Evolutionary conservation across 495 filamentous ascomycete species (phyloP), one percentile per base, ranked within the genome.

Genomic region (Lasiosphaeria hispida): DNA sequence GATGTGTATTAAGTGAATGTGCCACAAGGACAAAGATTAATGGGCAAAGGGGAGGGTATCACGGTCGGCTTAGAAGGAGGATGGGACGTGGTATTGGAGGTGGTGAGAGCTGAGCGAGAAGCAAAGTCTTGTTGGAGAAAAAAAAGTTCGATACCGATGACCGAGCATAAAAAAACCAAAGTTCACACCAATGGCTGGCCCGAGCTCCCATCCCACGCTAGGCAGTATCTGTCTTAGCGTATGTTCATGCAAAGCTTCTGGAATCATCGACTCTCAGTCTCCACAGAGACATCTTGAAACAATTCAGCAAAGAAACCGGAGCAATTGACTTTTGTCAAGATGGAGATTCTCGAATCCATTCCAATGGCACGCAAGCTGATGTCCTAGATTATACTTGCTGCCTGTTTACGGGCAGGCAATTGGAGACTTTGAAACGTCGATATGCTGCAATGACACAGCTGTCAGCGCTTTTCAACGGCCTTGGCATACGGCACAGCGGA

Each of bases 241-340:
- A 34, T 55, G 49, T 14, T 8, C 19, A 55, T 61, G 50, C 36
- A 57, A 59, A 60, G 64, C 59, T 70, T 70, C 68, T 70, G 63
- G 68, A 70, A 70, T 51, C 63, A 69, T 70, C 68, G 63, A 52
- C 51, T 63, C 65, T 64, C 65, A 11, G 34, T 49, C 53, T 10
- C 19, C 39, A 10, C 2, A 10, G 6, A n/a, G 13, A 13, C 14
- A 23, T 7, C n/a, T 34, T 37, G 34, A 2, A 30, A 30, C 23
- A 30, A 5, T 30, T 30, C 23, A 30, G 5, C 23, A 30, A 2
- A 30, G 23, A 30, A 30, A 2, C 23, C 2, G 23, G 23, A 30
- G 23, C 23, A 30, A 30, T 30, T 5, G 23, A 30, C 23, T 30
- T 30, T 30, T 2, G 23, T 30, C 23, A 30, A 30, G 23, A 30